Base-by-base conservation (phyloP, 1,284 basidiomycete genomes). In the Microstroma glucosiphilum region DNA sequence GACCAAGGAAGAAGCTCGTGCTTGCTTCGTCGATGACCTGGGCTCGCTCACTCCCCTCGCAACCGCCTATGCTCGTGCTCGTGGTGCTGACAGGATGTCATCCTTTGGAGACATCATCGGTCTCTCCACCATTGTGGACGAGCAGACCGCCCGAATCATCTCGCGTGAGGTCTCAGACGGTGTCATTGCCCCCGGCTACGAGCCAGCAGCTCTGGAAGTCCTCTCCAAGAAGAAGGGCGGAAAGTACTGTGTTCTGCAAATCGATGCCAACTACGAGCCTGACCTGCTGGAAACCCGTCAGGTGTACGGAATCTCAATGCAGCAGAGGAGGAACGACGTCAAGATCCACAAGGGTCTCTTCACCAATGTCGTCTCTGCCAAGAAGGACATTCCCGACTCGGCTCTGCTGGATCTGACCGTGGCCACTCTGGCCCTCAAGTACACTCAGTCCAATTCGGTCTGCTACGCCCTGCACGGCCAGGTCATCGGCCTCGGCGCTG, bases 31-130 rank as follows among this genome's bases (percentile, higher is more conserved):
- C 1, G 92, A 96, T 60, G 94, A 97, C 77, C 83, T 97, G 63
- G 92, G 90, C 77, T 84, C 88, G 53, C 83, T 99, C 53, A 92
- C 92, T 1, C 87, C 89, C 12, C 84, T 98, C 56, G 94, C 94
- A 25, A 86, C 86, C 62, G 96, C 96, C 1, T 99, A 98, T 76
- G 93, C 94, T 46, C 89, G 96, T 64, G 96, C 94, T 60, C 87
- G 96, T 79, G 93, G 92, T 68, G 96, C 94, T 19, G 96, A 99
- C 81, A 88, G 94, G 61, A 99, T 99, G 94, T 96, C 92, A 1
- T 96, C 92, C 6, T 99, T 98, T 79, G 94, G 94, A 25, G 96
- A 99, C 83, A 96, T 98, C 80, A 94, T 99, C 76, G 94, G 92
- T 1, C 85, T 99, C 13, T 96, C 92, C 25, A 88, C 90, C 60